Evolutionary conservation across 2,329 filamentous ascomycete species (phyloP), one percentile per base, ranked within the genome.

Genomic region (Colletotrichum limetticola): DNA sequence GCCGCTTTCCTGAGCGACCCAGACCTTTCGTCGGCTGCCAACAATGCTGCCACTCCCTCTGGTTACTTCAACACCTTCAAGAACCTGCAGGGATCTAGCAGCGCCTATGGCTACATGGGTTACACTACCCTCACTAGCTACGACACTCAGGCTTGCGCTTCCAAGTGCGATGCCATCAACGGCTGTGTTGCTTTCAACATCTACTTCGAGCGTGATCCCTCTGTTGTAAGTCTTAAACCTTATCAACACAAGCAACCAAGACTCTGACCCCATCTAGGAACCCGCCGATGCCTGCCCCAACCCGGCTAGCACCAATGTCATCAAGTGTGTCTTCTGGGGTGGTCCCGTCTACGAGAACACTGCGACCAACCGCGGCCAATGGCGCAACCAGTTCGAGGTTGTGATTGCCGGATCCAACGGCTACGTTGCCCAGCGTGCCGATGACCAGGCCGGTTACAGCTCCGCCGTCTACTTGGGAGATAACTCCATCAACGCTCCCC

Each of bases 21-120:
- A 1, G 42, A 46, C 0, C 42, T 46, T 3, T 16, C 42, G 42
- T 46, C 42, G 16, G 16, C 42, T 46, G 67, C 67, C 42, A 65
- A 65, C 32, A 46, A 32, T n/a, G 67, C 67, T 30, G 37, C 24
- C 4, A 53, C 46, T 22, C 67, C 67, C 52, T 42, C 19, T 12
- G 59, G 59, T 24, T 70, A 70, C 67, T 22, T 22, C 19, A 60
- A 70, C 30, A 70, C 67, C 14, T 70, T 70, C 67, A 57, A 46
- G 59, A 61, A 70, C 52, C 60, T 70, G 5, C 55, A 63, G 61
- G 67, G 49, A 24, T 52, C 53, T 9, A 49, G 37, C 26, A 70
- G 60, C 22, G 67, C 67, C 49, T 56, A 65, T 53, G 30, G 49
- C 24, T 70, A 70, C 60, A 42, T 70, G 28, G 67, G 67, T 42